Base-by-base conservation (phyloP, 495 filamentous ascomycete species). In the Penicillium manginii region DNA sequence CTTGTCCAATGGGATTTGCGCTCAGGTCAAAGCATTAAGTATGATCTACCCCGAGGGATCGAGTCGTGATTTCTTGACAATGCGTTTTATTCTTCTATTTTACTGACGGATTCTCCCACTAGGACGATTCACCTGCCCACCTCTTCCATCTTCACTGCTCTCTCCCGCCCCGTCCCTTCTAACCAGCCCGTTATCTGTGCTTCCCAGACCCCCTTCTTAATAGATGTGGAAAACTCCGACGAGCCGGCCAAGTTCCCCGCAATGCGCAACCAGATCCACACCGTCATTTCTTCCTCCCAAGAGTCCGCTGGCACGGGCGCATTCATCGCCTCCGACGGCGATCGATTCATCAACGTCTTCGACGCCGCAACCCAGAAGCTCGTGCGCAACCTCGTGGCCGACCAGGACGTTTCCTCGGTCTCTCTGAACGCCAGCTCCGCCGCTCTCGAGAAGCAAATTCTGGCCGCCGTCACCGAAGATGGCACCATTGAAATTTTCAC, bases 1-100 rank as follows among this genome's bases (percentile, higher is more conserved):
- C 71, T 86, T 40, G 77, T 86, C 10, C 83, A 85, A 62, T 86
- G 84, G 84, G 82, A 86, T 67, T 63, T 85, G 54, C 70, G 63
- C 51, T 79, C 75, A 11, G 75, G 75, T 57, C 70, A 77, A 63
- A 75, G 67, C 49, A 61, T 78, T 48, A 78, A 74, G 84, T 86
- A 73, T 52, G 72, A 18, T 8, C 17, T 26, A 48, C 21, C 12
- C n/a, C 26, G 42, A 21, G 26, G 26, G 9, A 5, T 29, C 26
- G 26, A n/a, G 35, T 37, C 12, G 3, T 37, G 33, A 37, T 14
- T 14, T 8, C 9, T 37, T 37, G 12, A 37, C 11, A 37, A 29
- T 29, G 3, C 35, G 35, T 14, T 37, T 37, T 37, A 37, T 37
- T 37, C 35, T 37, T 6, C 35, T 1, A 37, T 37, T 37, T 37